These are phyloP conservation scores for Mycena capillaripes DNA, from an alignment of 768 basidiomycete species.

Conservation along the genomic window DNA sequence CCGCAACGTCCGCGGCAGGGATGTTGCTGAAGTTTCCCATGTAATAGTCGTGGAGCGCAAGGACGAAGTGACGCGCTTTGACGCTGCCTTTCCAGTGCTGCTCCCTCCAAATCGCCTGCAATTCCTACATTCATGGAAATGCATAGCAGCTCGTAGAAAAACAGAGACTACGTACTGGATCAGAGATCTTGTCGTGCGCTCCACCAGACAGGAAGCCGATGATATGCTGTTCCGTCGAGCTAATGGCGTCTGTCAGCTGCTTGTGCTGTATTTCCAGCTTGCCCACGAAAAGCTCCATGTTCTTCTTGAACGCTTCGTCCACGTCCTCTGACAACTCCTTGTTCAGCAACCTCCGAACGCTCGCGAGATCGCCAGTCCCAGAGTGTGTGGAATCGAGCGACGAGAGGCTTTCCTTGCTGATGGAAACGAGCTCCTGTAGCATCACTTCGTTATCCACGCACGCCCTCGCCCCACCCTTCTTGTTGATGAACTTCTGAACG, in stretches of 20 bases:
- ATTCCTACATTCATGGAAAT: constrained; percentile 43
- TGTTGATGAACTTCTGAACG: constrained; percentile 46
- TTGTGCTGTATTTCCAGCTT: constrained; percentile 51
- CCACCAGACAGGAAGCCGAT: constrained; percentile 48
- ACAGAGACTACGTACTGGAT: constrained; percentile 35
- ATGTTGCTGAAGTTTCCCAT: constrained; percentile 24
- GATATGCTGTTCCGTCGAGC: constrained; percentile 42
- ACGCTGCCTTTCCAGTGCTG: constrained; percentile 58
- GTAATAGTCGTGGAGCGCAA: constrained; percentile 40
- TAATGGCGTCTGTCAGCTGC: constrained; percentile 38
- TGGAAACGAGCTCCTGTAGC: constrained; percentile 43
- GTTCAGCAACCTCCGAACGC: constrained; percentile 28
- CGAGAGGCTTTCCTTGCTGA: constrained; percentile 35
- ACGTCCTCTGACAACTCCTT: constrained; percentile 41
- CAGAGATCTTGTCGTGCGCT: constrained; percentile 48
- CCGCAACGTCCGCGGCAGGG: not conserved
- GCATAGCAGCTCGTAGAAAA: not conserved
- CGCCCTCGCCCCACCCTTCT: constrained; percentile 49
- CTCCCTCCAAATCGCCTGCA: constrained; percentile 56
- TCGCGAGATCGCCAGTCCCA: constrained; percentile 38
- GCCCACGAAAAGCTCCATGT: constrained; percentile 49
- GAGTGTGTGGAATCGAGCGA: not conserved
- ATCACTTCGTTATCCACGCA: constrained; percentile 48
- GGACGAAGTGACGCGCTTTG: constrained; percentile 53
- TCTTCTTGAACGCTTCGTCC: constrained; percentile 43